A percentile compares a stretch with the other conserved stretches of the same genome.
Evolutionary conservation across 2,329 filamentous ascomycete genomes (phyloP).

Genomic region (Myriosclerotinia scirpicola): DNA sequence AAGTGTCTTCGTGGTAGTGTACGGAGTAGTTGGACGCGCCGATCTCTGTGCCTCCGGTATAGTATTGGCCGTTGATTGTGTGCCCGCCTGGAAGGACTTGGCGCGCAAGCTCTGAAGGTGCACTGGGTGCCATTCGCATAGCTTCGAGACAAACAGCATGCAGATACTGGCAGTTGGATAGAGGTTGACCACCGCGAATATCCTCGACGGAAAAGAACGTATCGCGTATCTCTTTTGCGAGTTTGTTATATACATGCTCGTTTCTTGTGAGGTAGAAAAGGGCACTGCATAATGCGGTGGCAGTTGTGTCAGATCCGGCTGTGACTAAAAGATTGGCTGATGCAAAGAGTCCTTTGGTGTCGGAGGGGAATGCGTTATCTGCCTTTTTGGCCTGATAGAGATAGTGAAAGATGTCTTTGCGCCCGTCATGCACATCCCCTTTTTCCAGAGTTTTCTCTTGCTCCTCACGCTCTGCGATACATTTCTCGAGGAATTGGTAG

Average conservation of each 20-base stretch:
- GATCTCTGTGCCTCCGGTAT: slow-evolving; percentile 46
- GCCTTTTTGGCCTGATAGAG: slow-evolving; percentile 91
- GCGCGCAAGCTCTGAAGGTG: slow-evolving; percentile 5
- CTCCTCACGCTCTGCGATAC: neutral
- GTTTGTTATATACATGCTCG: neutral
- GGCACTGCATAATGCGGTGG: neutral
- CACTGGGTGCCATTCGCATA: slow-evolving; percentile 26
- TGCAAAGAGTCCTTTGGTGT: neutral
- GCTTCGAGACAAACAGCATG: slow-evolving; percentile 22
- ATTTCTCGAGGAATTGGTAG: neutral
- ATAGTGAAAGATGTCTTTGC: slow-evolving; percentile 7
- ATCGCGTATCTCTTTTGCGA: slow-evolving; percentile 42
- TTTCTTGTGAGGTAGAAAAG: neutral
- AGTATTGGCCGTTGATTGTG: slow-evolving; percentile 35
- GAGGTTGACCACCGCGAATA: neutral
- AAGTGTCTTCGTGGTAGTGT: slow-evolving; percentile 48
- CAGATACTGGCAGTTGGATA: slow-evolving; percentile 17
- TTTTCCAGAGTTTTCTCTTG: neutral
- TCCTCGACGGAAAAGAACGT: neutral
- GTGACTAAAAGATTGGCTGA: slow-evolving; percentile 1
- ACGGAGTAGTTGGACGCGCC: slow-evolving; percentile 49
- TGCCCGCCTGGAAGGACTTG: slow-evolving; percentile 9
- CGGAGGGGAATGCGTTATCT: slow-evolving; percentile 73
- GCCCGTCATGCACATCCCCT: neutral
- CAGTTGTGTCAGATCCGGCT: neutral